Evolutionary conservation across 2,329 filamentous ascomycete species (phyloP).

Genomic region (Berkeleyomyces basicola): DNA sequence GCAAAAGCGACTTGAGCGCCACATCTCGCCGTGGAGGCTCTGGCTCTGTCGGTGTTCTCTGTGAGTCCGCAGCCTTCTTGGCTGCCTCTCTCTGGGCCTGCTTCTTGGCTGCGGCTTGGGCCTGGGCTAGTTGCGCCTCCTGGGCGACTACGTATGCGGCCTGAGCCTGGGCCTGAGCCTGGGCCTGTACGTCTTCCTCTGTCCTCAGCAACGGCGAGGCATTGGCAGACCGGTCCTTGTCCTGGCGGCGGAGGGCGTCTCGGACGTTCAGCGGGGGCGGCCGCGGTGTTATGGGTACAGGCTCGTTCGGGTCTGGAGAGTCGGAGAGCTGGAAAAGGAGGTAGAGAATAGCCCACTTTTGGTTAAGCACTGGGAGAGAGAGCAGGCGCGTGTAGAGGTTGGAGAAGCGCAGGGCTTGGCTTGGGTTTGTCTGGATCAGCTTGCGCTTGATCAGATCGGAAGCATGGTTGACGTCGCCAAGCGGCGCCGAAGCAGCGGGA

Average conservation of each 20-base stretch:
- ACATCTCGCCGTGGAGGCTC: constrained; percentile 30
- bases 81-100: constrained; percentile 19
- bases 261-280: constrained; percentile 21
- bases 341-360: constrained; percentile 95
- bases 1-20: constrained; percentile 38
- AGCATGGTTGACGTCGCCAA: constrained; percentile 69
- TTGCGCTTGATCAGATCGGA: constrained; percentile 83
- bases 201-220: constrained; percentile 23
- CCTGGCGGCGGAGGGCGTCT: constrained; percentile 23
- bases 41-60: constrained; percentile 15
- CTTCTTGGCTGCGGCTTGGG: background rate
- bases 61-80: constrained; percentile 17
- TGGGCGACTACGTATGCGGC: constrained; percentile 25
- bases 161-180: constrained; percentile 24
- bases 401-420: constrained; percentile 68
- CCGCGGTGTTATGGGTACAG: constrained; percentile 27
- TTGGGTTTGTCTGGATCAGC: constrained; percentile 61
- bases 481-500: constrained; percentile 24
- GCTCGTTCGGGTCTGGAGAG: constrained; percentile 39
- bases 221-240: constrained; percentile 23
- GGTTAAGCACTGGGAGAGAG: constrained; percentile 77
- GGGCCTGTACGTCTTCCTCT: constrained; percentile 26
- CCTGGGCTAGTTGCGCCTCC: constrained; percentile 22
- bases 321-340: constrained; percentile 74
- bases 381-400: constrained; percentile 82